Conservation (phyloP, 2,329 filamentous ascomycete species). For the Penicillium sclerotiorum region DNA sequence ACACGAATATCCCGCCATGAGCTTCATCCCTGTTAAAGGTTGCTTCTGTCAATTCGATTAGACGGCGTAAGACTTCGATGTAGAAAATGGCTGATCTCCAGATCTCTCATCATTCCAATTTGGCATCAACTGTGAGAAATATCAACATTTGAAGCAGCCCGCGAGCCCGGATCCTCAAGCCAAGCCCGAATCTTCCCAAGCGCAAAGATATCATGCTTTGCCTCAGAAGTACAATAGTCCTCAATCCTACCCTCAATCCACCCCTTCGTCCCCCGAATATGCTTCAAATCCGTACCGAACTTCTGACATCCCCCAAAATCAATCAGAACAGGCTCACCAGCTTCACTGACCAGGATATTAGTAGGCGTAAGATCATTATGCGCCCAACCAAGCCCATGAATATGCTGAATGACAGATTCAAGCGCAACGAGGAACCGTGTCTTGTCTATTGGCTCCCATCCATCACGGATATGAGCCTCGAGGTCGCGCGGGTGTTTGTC, state of each 20-base stretch:
- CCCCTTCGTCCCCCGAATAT: constrained; percentile 42
- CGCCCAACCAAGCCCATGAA: constrained; percentile 29
- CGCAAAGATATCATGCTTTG: constrained; percentile 4
- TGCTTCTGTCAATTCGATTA: too few relatives aligned
- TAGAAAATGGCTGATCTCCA: too few relatives aligned
- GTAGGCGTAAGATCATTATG: constrained; percentile 32
- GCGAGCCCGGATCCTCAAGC: too few relatives aligned
- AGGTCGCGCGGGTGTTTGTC: constrained; percentile 17
- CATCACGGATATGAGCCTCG: background rate
- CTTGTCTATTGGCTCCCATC: background rate
- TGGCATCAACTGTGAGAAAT: too few relatives aligned
- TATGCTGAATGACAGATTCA: constrained; percentile 24
- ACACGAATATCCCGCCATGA: too few relatives aligned
- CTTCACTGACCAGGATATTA: constrained; percentile 28
- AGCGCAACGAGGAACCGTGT: constrained; percentile 13
- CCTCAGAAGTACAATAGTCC: constrained; percentile 4
- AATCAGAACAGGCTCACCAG: constrained; percentile 27
- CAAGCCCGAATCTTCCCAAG: constrained; percentile 2
- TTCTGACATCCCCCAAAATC: constrained; percentile 27
- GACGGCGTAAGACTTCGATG: too few relatives aligned
- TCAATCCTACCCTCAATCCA: constrained; percentile 3
- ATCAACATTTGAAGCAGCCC: too few relatives aligned
- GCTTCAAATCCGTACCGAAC: constrained; percentile 38
- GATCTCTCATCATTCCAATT: too few relatives aligned
- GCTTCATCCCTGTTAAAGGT: too few relatives aligned